These are phyloP conservation scores for Priceomyces medius DNA, from an alignment of 805 yeast genomes.

Conservation along the genomic window DNA sequence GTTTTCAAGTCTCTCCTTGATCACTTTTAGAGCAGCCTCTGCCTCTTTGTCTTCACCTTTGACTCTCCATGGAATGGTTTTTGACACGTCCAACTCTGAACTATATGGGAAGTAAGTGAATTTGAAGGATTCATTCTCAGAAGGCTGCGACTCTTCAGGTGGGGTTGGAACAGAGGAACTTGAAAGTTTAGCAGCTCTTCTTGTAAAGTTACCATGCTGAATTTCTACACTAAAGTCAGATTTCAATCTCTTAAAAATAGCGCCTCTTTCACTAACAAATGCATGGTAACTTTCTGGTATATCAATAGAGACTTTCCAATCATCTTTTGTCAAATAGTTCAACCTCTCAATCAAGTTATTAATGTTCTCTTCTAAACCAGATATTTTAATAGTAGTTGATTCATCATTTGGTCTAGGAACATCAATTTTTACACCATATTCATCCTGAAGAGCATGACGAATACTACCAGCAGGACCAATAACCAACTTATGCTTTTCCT, in stretches of 20 bases:
- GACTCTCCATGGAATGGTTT: slow-evolving; percentile 64
- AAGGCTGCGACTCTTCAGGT: slow-evolving; percentile 46
- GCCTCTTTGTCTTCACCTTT: slow-evolving; percentile 52
- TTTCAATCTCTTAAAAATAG: slow-evolving; percentile 54
- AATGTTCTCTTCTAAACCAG: slow-evolving; percentile 67
- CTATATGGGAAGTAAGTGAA: slow-evolving; percentile 42
- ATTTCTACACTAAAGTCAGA: slow-evolving; percentile 55
- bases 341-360: slow-evolving; percentile 64
- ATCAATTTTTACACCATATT: slow-evolving; percentile 59
- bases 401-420: slow-evolving; percentile 63
- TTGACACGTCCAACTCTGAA: slow-evolving; percentile 1
- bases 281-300: slow-evolving; percentile 60
- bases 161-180: slow-evolving; percentile 44
- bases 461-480: slow-evolving; percentile 81
- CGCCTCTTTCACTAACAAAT: slow-evolving; percentile 66
- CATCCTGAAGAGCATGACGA: slow-evolving; percentile 70
- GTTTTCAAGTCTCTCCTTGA: slow-evolving; percentile 49
- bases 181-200: slow-evolving; percentile 52
- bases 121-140: slow-evolving; percentile 37
- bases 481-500: slow-evolving; percentile 69
- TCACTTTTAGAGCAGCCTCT: slow-evolving; percentile 49
- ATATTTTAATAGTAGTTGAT: slow-evolving; percentile 52
- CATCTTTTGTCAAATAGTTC: slow-evolving; percentile 58
- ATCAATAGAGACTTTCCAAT: slow-evolving; percentile 50
- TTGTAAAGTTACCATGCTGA: slow-evolving; percentile 51